Percentiles rank a stretch among this genome's conserved stretches.
These are phyloP conservation scores for Babesia sp. DNA, from an alignment of 169 alveolate species.

Conservation along the genomic window DNA sequence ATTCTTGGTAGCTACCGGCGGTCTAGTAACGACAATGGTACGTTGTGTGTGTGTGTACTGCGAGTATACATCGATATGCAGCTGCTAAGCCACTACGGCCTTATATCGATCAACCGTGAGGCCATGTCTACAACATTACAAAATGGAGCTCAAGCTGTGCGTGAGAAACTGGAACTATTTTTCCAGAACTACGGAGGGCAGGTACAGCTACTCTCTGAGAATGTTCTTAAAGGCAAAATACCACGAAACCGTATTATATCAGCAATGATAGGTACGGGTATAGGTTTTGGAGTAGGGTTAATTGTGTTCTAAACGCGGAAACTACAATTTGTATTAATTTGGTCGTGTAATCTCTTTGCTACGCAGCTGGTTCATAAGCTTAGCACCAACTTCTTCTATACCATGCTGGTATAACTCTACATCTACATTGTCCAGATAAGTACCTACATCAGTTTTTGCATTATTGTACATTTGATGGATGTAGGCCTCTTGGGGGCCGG, in stretches of 20 bases:
- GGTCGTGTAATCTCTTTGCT: not conserved
- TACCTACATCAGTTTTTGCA: slow-evolving; percentile 48
- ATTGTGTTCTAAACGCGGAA: not conserved
- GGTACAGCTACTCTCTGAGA: not conserved
- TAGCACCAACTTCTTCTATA: slow-evolving; percentile 20
- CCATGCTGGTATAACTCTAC: slow-evolving; percentile 34
- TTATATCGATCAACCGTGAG: slow-evolving; percentile 9
- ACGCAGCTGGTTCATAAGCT: slow-evolving; percentile 13
- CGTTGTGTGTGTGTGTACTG: slow-evolving; percentile 10
- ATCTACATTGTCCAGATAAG: slow-evolving; percentile 53
- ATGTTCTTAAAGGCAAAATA: not conserved
- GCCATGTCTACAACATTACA: not conserved
- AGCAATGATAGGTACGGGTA: slow-evolving; percentile 17
- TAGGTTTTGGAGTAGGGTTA: slow-evolving; percentile 9
- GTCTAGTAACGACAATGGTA: slow-evolving; percentile 35
- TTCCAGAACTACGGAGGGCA: not conserved
- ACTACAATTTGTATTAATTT: not conserved
- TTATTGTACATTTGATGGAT: slow-evolving; percentile 57
- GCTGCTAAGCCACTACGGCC: slow-evolving; percentile 28
- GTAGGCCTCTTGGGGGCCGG: slow-evolving; percentile 54
- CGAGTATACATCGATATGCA: not conserved
- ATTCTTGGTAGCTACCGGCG: slow-evolving; percentile 41
- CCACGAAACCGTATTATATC: slow-evolving; percentile 6
- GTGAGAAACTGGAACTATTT: not conserved
- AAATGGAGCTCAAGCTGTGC: not conserved